These are phyloP conservation scores for Euphorbia celastroides DNA, from an alignment of 441 rosid genomes.

Conservation along the genomic window DNA sequence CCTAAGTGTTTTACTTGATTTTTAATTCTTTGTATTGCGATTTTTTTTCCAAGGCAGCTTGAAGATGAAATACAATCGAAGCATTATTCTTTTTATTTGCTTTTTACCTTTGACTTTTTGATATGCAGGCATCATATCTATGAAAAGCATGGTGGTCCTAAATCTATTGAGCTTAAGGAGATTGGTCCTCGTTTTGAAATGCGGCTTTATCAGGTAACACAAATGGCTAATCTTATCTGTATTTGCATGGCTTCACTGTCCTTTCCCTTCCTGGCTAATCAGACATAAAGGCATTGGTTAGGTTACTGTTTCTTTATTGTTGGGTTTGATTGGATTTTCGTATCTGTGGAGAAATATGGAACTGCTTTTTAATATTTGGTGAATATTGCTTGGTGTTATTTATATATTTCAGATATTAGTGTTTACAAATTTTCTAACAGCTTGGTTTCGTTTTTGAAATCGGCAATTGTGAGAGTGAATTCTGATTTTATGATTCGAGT, in stretches of 20 bases:
- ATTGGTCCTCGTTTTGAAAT: slow-evolving; percentile 91
- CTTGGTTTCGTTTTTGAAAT: too few relatives aligned
- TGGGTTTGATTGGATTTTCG: background rate
- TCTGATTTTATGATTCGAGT: background rate
- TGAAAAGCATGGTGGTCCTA: slow-evolving; percentile 75
- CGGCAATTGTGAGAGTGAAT: background rate
- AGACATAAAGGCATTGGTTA: background rate
- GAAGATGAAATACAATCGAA: too few relatives aligned
- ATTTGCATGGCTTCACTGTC: background rate
- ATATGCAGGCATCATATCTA: slow-evolving; percentile 72
- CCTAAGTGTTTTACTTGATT: too few relatives aligned
- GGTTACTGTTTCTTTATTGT: background rate
- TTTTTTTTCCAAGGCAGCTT: too few relatives aligned
- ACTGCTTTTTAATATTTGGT: background rate
- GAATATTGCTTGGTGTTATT: background rate
- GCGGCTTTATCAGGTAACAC: slow-evolving; percentile 74
- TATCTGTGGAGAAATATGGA: background rate
- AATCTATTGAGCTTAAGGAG: slow-evolving; percentile 73
- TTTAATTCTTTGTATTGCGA: too few relatives aligned
- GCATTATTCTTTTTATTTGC: too few relatives aligned
- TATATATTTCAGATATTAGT: background rate
- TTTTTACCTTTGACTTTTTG: slow-evolving; percentile 3
- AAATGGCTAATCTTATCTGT: background rate
- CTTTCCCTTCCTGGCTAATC: too few relatives aligned
- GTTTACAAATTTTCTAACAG: background rate